Conservation (phyloP, 805 yeast species). For the Metschnikowia vanudenii region DNA sequence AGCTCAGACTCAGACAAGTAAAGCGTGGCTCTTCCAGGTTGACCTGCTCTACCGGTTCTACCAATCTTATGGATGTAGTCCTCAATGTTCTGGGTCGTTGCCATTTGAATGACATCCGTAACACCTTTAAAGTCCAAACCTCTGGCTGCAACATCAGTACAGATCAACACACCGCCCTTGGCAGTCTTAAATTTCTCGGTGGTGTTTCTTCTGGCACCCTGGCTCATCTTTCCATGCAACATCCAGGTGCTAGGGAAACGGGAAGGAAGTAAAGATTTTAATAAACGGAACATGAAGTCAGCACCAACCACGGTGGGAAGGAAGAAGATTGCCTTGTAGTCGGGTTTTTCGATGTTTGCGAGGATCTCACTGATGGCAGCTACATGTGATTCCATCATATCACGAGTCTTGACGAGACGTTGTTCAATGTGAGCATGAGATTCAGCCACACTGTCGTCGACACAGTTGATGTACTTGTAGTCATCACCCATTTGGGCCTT, state of each 20-base stretch:
- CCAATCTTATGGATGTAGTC: constrained; percentile 92
- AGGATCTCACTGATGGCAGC: constrained; percentile 52
- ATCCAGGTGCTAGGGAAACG: constrained; percentile 14
- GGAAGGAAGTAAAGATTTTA: constrained; percentile 24
- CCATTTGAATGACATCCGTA: constrained; percentile 79
- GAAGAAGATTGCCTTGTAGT: constrained; percentile 79
- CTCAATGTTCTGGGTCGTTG: constrained; percentile 71
- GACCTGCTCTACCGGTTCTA: constrained; percentile 93
- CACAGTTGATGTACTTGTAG: constrained; percentile 68
- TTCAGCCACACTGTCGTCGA: constrained; percentile 69
- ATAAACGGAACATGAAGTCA: constrained; percentile 49
- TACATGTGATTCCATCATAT: constrained; percentile 56
- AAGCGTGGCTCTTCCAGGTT: constrained; percentile 66
- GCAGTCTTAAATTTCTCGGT: constrained; percentile 50
- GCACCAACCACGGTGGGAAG: constrained; percentile 74
- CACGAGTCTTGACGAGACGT: constrained; percentile 52
- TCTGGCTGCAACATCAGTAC: constrained; percentile 93
- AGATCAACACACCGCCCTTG: constrained; percentile 59
- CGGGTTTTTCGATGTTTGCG: constrained; percentile 31
- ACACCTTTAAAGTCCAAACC: constrained; percentile 95
- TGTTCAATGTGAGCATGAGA: constrained; percentile 76
- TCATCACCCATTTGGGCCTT: constrained; percentile 49
- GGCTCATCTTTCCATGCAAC: constrained; percentile 76
- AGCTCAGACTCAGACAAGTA: constrained; percentile 57
- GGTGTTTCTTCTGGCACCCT: constrained; percentile 60